Evolutionary conservation across 208 protist genomes (phyloP).

Genomic region (Ichthyophonus hoferi): DNA sequence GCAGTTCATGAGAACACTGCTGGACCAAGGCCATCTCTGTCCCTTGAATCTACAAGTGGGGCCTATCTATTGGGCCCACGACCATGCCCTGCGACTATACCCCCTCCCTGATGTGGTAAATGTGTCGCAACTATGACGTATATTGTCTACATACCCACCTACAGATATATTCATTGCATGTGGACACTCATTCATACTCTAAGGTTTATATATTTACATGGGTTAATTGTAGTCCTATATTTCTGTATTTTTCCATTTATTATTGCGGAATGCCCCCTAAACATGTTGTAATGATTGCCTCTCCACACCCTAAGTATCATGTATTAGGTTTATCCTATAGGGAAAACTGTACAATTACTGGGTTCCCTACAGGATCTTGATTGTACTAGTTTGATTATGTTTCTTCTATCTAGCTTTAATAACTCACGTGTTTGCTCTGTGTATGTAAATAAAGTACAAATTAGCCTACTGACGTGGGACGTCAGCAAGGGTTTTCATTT

Average conservation of each 20-base stretch:
- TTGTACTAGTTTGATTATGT: too few relatives aligned
- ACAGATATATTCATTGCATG: neutral
- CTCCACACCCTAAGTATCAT: neutral
- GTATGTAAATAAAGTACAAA: too few relatives aligned
- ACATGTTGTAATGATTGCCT: neutral
- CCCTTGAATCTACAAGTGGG: conserved; percentile 19
- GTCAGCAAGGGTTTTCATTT: too few relatives aligned
- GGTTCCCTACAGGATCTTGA: too few relatives aligned
- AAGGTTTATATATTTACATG: too few relatives aligned
- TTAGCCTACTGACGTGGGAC: too few relatives aligned
- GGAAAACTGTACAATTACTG: too few relatives aligned
- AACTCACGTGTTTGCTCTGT: too few relatives aligned
- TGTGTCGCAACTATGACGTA: neutral
- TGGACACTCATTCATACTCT: too few relatives aligned
- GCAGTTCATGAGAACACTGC: too few relatives aligned
- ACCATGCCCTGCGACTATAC: conserved; percentile 10
- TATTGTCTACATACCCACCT: neutral
- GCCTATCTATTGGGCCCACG: conserved; percentile 30
- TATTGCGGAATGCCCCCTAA: neutral
- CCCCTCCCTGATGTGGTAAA: neutral
- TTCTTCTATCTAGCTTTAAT: too few relatives aligned
- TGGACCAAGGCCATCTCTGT: conserved; percentile 33
- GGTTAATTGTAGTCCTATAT: neutral
- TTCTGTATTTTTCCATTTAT: neutral
- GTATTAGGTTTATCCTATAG: too few relatives aligned